Evolutionary conservation across 345 rosid genomes (phyloP).

Genomic region (Clausena lansium): DNA sequence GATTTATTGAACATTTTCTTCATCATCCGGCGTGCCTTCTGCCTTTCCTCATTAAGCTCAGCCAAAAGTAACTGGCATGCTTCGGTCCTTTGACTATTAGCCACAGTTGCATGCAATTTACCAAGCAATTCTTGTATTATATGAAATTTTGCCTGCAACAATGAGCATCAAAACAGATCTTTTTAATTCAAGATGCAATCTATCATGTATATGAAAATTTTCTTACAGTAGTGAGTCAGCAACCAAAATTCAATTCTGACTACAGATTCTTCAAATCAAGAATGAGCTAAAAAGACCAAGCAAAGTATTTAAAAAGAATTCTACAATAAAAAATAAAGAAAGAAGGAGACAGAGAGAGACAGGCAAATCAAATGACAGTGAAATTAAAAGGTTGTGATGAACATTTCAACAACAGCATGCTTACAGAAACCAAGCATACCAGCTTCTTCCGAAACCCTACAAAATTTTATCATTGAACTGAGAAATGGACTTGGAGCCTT

Average conservation of each 20-base stretch:
- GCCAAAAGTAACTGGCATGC: constrained; percentile 51
- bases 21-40: constrained; percentile 66
- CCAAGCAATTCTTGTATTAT: constrained; percentile 94
- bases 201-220: neutral
- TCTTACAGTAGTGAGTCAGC: neutral
- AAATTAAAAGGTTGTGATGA: neutral
- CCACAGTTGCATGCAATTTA: constrained; percentile 57
- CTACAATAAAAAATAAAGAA: neutral
- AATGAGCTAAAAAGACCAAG: neutral
- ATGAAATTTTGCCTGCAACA: constrained; percentile 80
- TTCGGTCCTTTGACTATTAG: constrained; percentile 44
- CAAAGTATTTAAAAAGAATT: neutral
- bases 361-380: neutral
- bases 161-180: neutral
- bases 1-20: constrained; percentile 85
- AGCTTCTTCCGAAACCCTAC: neutral
- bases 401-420: neutral
- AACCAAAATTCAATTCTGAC: neutral
- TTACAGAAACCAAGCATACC: neutral
- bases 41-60: constrained; percentile 77
- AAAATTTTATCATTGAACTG: neutral
- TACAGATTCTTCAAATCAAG: neutral
- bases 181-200: neutral
- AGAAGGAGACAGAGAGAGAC: neutral
- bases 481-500: neutral